Percentiles rank a stretch among this genome's conserved stretches.
Evolutionary conservation across 2,329 filamentous ascomycete species (phyloP).

Genomic region (Aspergillus sclerotialis): DNA sequence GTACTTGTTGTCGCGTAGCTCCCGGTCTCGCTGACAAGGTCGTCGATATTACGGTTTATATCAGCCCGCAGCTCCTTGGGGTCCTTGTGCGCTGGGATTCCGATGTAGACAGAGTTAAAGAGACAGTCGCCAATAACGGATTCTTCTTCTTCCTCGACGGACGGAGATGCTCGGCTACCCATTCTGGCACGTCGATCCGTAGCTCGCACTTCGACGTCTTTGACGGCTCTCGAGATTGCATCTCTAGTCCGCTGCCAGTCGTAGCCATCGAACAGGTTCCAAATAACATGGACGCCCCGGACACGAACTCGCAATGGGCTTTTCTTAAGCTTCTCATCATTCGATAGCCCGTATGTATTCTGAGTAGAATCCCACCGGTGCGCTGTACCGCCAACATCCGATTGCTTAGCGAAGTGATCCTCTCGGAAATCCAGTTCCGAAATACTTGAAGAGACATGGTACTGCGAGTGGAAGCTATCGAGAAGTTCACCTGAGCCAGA

Average conservation of each 20-base stretch:
- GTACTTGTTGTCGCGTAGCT: conserved; percentile 73
- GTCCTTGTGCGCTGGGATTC: conserved; percentile 78
- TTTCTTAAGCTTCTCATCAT: conserved; percentile 52
- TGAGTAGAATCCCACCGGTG: conserved; percentile 73
- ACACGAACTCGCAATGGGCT: conserved; percentile 73
- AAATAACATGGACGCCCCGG: conserved; percentile 85
- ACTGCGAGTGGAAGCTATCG: conserved; percentile 48
- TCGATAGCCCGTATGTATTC: conserved; percentile 65
- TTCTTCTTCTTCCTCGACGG: conserved; percentile 62
- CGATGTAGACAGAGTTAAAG: conserved; percentile 98
- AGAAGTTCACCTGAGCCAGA: conserved; percentile 35
- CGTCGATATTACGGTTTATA: conserved; percentile 84
- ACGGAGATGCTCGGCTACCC: conserved; percentile 49
- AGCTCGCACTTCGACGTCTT: conserved; percentile 77
- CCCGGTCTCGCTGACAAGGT: conserved; percentile 79
- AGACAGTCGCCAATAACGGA: conserved; percentile 88
- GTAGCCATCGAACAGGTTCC: conserved; percentile 97
- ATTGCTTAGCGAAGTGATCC: conserved; percentile 64
- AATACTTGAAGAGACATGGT: conserved; percentile 49
- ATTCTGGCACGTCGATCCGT: conserved; percentile 62
- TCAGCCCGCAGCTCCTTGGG: conserved; percentile 71
- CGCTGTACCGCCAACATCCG: conserved; percentile 57
- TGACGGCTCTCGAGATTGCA: conserved; percentile 77
- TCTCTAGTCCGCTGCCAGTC: conserved; percentile 89
- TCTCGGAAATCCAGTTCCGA: conserved; percentile 67